Evolutionary conservation across 495 filamentous ascomycete species (phyloP), one percentile per base, ranked within the genome.

Genomic region (Astrothelium macrocarpum): DNA sequence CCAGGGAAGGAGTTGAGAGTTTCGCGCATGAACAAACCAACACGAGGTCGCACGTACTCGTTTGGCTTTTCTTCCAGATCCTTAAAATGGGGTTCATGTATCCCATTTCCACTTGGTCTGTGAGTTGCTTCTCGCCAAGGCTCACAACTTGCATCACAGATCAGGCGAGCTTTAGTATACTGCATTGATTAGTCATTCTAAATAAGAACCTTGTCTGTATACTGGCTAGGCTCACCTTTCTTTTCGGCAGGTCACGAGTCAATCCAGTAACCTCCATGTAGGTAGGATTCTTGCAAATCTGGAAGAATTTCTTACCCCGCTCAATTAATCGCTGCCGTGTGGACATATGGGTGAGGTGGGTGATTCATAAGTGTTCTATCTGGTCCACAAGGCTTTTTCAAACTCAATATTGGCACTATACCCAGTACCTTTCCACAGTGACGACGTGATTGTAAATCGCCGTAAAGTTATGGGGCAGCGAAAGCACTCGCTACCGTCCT

Each of bases 151-250:
- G 36, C 36, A 42, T 42, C 36, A 16, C 36, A 42, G 18, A 42
- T 42, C 9, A 42, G 10, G 18, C 36, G 36, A 9, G 36, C 9
- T 16, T 9, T 10, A 16, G 18, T 10, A 16, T 42, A 42, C 36
- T 87, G 14, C 86, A 86, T 59, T 88, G 84, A 39, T 93, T 86
- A 0, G 84, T 84, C 62, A 69, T 95, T 85, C 16, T 83, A 95
- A 94, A 65, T 94, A 84, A 59, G 90, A 84, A 32, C 89, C 88
- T 66, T 93, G 92, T 75, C 93, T 87, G 63, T 90, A 90, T 75
- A 94, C 84, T 73, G 93, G n/a, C n/a, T n/a, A n/a, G n/a, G n/a
- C n/a, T n/a, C n/a, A 94, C 74, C 86, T 64, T 84, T 82, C 78
- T 89, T 89, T 73, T 88, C 92, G 94, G 69, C 91, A 87, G 79